Evolutionary conservation across 1,284 basidiomycete genomes (phyloP).

Genomic region (Fistulinella staudtii): DNA sequence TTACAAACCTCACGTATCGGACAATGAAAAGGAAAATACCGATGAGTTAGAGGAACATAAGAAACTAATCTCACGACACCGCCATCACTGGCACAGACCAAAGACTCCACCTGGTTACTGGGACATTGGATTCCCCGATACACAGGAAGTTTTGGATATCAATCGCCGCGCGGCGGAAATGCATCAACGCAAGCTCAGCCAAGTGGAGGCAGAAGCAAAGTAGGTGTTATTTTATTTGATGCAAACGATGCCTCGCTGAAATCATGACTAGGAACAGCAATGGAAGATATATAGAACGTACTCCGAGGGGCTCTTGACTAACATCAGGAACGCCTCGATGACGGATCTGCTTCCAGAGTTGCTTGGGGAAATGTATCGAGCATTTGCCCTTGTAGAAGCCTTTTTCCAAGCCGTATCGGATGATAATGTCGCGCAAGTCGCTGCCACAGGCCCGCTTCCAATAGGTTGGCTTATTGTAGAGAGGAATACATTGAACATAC

Average conservation of each 20-base stretch:
- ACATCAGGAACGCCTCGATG: constrained; percentile 5
- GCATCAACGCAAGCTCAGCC: constrained; percentile 57
- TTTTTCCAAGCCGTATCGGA: constrained; percentile 30
- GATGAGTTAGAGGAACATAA: constrained; percentile 54
- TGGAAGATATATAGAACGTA: constrained; percentile 29
- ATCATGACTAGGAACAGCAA: constrained; percentile 15
- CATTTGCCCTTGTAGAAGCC: constrained; percentile 22
- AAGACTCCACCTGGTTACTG: constrained; percentile 84
- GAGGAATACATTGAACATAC: constrained; percentile 23
- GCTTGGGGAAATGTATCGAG: constrained; percentile 31
- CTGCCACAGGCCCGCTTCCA: constrained; percentile 28
- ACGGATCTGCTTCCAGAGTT: constrained; percentile 7
- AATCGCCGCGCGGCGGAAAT: constrained; percentile 70
- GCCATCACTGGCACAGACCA: constrained; percentile 65
- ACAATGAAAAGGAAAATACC: constrained; percentile 24
- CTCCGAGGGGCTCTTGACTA: constrained; percentile 13
- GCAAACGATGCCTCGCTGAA: constrained; percentile 5
- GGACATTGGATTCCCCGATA: constrained; percentile 85
- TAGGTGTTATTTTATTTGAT: constrained; percentile 28
- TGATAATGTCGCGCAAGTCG: constrained; percentile 31
- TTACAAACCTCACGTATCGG: constrained; percentile 2
- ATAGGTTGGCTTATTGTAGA: constrained; percentile 1
- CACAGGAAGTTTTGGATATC: constrained; percentile 72
- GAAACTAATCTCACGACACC: constrained; percentile 76
- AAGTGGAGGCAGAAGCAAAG: constrained; percentile 57